Percentiles rank a stretch among this genome's conserved stretches.
phyloP scores from a whole-genome alignment of 208 protist genomes.

The Leishmania guyanensis region DNA sequence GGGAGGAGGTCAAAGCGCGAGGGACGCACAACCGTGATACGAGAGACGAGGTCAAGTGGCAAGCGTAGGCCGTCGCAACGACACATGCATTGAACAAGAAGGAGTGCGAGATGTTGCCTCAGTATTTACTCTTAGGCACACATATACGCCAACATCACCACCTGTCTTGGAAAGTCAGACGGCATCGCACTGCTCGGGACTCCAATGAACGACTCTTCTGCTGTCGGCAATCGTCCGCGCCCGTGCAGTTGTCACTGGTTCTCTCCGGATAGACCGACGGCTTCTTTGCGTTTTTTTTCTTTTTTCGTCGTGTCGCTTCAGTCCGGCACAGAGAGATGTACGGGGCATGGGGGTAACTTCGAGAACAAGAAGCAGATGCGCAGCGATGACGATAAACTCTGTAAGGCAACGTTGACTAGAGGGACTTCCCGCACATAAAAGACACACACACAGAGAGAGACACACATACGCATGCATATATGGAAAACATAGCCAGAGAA shows the following conservation, averaged over 20 bases:
- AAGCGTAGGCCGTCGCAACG: background rate
- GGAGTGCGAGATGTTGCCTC: background rate
- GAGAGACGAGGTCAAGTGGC: background rate
- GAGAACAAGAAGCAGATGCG: slow-evolving; percentile 2
- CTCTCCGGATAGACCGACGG: background rate
- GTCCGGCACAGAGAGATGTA: background rate
- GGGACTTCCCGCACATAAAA: background rate
- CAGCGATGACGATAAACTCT: background rate
- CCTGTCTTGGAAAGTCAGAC: background rate
- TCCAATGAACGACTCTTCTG: background rate
- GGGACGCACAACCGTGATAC: background rate
- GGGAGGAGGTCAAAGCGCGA: background rate
- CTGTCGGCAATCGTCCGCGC: no score
- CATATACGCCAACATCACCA: background rate
- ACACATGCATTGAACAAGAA: background rate
- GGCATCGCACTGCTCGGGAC: background rate
- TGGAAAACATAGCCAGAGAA: background rate
- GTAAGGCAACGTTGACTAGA: background rate
- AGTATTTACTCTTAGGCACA: background rate
- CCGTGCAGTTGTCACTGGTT: background rate
- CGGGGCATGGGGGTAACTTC: background rate
- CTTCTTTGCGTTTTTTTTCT: background rate
- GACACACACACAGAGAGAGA: background rate
- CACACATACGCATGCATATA: background rate
- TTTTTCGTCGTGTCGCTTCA: background rate